Conservation (phyloP, 306 rosid genomes). For the Phaseolus lunatus region DNA sequence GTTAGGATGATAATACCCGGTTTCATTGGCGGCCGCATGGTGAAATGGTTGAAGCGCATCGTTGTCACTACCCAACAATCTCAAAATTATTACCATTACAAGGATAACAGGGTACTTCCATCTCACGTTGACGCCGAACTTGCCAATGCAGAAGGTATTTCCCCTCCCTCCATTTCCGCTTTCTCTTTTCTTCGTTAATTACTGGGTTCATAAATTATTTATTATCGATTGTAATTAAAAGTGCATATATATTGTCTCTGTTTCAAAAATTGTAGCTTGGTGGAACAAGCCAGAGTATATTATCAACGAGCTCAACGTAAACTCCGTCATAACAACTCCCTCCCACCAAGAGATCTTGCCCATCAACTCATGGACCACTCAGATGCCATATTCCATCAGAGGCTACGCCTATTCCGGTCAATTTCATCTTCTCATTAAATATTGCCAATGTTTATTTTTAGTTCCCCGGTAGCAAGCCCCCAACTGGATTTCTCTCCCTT, state of each 20-base stretch:
- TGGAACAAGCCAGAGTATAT: slow-evolving; percentile 88
- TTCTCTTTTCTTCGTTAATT: background rate
- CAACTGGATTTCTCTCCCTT: too few relatives aligned
- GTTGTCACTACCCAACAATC: slow-evolving; percentile 70
- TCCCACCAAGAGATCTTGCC: slow-evolving; percentile 78
- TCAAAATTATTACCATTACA: slow-evolving; percentile 62
- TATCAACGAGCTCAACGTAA: slow-evolving; percentile 78
- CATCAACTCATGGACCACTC: slow-evolving; percentile 73
- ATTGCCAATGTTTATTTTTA: too few relatives aligned
- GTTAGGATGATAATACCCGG: slow-evolving; percentile 77
- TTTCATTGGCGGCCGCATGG: slow-evolving; percentile 84
- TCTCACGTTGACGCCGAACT: slow-evolving; percentile 79
- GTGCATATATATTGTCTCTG: background rate
- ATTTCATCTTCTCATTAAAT: background rate
- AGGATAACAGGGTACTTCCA: slow-evolving; percentile 78
- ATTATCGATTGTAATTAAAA: background rate
- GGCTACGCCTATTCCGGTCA: slow-evolving; percentile 91
- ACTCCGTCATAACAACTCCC: slow-evolving; percentile 87
- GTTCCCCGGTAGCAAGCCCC: too few relatives aligned
- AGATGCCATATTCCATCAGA: slow-evolving; percentile 62
- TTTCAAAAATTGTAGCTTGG: slow-evolving; percentile 58
- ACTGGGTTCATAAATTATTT: too few relatives aligned
- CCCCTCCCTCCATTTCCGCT: background rate
- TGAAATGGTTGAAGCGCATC: slow-evolving; percentile 86
- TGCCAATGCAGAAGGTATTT: slow-evolving; percentile 72